Evolutionary conservation across 495 filamentous ascomycete genomes (phyloP).

Genomic region (Chlorociboria aeruginascens): DNA sequence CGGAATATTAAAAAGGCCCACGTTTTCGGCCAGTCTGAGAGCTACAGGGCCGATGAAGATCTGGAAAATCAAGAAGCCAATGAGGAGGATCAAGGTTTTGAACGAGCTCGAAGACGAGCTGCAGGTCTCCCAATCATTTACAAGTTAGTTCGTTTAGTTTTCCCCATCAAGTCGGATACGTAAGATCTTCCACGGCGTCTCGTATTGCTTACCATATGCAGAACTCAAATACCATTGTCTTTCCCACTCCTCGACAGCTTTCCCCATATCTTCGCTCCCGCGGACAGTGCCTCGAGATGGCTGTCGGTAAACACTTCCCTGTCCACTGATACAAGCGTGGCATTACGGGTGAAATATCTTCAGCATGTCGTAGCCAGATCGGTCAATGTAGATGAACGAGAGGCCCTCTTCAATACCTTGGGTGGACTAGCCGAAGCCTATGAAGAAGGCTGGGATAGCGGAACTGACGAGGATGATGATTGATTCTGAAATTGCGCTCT

Average conservation of each 20-base stretch:
- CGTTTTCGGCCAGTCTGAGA: conserved; percentile 51
- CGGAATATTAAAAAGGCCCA: conserved; percentile 30
- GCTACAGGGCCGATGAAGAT: conserved; percentile 25
- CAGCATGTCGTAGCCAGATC: conserved; percentile 44
- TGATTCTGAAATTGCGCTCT: conserved; percentile 25
- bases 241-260: conserved; percentile 80
- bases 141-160: conserved; percentile 34
- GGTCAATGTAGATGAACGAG: conserved; percentile 65
- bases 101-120: conserved; percentile 24
- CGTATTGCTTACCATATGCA: conserved; percentile 23
- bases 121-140: conserved; percentile 41
- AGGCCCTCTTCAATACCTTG: conserved; percentile 71
- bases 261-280: conserved; percentile 49
- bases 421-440: conserved; percentile 79
- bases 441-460: conserved; percentile 81
- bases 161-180: background rate
- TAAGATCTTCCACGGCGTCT: background rate
- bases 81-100: conserved; percentile 18
- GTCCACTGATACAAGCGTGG: conserved; percentile 62
- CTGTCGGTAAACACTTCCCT: conserved; percentile 52
- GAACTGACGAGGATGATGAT: conserved; percentile 71
- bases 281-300: conserved; percentile 24
- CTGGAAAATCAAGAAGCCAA: conserved; percentile 19
- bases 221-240: conserved; percentile 37
- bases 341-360: conserved; percentile 52